Conservation (phyloP, 805 yeast genomes). For the Millerozyma acaciae region DNA sequence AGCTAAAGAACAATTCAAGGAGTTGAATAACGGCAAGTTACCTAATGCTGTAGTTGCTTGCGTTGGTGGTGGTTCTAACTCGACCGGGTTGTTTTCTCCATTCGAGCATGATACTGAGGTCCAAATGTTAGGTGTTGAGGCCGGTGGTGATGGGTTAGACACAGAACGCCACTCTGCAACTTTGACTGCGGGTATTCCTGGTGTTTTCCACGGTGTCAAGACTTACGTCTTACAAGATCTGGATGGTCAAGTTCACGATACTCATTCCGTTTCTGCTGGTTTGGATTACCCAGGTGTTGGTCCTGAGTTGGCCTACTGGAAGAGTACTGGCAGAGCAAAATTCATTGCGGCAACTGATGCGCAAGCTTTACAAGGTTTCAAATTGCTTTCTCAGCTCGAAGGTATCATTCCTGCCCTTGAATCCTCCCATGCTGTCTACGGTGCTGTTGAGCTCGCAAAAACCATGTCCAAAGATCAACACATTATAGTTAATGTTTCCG, state of each 20-base stretch:
- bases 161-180: constrained; percentile 92
- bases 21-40: constrained; percentile 71
- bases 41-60: constrained; percentile 97
- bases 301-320: constrained; percentile 96
- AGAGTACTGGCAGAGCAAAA: constrained; percentile 85
- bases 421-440: constrained; percentile 93
- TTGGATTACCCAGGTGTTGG: constrained; percentile 99
- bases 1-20: constrained; percentile 85
- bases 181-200: constrained; percentile 89
- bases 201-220: constrained; percentile 97
- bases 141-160: constrained; percentile 96
- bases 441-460: constrained; percentile 84
- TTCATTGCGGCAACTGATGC: constrained; percentile 93
- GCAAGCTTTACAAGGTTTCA: constrained; percentile 91
- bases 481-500: constrained; percentile 85
- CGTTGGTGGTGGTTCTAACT: constrained; percentile 99
- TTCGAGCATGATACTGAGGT: constrained; percentile 80
- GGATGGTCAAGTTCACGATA: constrained; percentile 96
- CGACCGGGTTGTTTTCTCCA: constrained; percentile 93
- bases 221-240: constrained; percentile 86
- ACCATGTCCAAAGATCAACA: constrained; percentile 74
- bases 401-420: constrained; percentile 99
- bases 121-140: constrained; percentile 89
- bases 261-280: constrained; percentile 98
- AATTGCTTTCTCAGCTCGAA: constrained; percentile 82